Conservation (phyloP, 1,284 basidiomycete species). For the Phlebopus sp. region DNA sequence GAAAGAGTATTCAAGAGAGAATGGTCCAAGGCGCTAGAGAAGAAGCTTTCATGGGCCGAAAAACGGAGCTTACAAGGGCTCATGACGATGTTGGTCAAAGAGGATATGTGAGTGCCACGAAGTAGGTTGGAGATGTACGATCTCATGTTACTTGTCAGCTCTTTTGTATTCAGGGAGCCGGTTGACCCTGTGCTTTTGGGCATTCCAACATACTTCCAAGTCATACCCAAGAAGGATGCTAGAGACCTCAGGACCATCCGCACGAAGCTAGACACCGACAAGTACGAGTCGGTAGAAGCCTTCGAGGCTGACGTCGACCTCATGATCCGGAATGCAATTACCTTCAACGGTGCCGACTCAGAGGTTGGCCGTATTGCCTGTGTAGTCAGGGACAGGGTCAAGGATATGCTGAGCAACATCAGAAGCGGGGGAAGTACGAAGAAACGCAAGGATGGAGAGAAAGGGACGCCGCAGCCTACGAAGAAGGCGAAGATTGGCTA, state of each 20-base stretch:
- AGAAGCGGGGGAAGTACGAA: conserved; percentile 44
- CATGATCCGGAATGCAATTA: conserved; percentile 84
- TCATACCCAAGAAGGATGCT: conserved; percentile 82
- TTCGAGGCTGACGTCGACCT: conserved; percentile 82
- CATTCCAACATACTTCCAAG: conserved; percentile 81
- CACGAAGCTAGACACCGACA: conserved; percentile 77
- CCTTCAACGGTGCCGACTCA: conserved; percentile 80
- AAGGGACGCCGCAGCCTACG: conserved; percentile 56
- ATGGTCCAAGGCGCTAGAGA: conserved; percentile 79
- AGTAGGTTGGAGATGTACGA: conserved; percentile 3
- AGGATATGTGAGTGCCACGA: conserved; percentile 57
- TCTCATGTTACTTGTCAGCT: conserved; percentile 38
- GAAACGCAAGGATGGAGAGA: conserved; percentile 69
- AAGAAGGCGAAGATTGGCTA: conserved; percentile 64
- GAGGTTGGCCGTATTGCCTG: conserved; percentile 68
- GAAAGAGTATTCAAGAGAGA: conserved; percentile 82
- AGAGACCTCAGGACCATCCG: conserved; percentile 86
- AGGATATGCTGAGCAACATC: conserved; percentile 49
- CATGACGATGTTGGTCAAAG: conserved; percentile 70
- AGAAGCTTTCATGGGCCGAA: conserved; percentile 75
- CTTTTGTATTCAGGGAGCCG: conserved; percentile 81
- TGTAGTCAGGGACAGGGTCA: conserved; percentile 47
- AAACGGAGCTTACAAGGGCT: conserved; percentile 77
- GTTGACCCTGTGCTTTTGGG: conserved; percentile 75
- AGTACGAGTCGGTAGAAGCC: conserved; percentile 73